These are phyloP conservation scores for Hyaloscypha finlandica DNA, from an alignment of 495 filamentous ascomycete species.

Conservation along the genomic window DNA sequence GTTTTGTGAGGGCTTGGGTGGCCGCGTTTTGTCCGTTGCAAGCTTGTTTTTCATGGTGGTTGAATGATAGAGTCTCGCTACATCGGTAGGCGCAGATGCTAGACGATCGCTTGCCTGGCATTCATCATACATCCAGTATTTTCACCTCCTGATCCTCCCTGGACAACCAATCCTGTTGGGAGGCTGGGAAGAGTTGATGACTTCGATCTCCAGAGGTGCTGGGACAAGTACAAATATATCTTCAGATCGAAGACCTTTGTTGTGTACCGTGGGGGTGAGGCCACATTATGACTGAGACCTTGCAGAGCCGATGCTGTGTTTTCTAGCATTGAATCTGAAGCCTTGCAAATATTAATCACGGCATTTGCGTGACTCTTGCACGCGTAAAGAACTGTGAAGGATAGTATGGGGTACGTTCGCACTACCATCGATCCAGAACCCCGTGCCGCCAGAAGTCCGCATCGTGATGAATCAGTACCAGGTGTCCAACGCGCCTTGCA, in stretches of 20 bases:
- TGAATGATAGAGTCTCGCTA: neutral
- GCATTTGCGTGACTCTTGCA: neutral
- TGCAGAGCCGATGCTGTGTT: neutral
- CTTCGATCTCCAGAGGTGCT: neutral
- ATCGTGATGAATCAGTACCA: neutral
- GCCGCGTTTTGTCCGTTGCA: neutral
- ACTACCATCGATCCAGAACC: neutral
- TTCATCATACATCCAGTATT: neutral
- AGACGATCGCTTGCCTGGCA: neutral
- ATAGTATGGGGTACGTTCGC: neutral
- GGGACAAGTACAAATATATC: neutral
- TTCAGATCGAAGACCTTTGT: neutral
- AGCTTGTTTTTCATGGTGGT: neutral
- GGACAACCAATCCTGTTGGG: neutral
- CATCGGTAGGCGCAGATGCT: neutral
- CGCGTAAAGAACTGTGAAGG: too few relatives aligned
- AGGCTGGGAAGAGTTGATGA: neutral
- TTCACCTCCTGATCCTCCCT: neutral
- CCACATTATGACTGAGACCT: neutral
- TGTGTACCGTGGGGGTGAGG: neutral
- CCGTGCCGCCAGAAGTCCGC: neutral
- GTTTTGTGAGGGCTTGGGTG: neutral
- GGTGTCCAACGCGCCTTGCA: neutral
- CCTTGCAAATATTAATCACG: neutral
- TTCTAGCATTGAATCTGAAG: neutral